Evolutionary conservation across 208 protist genomes (phyloP), one percentile per base, ranked within the genome.

Genomic region (Leishmania tropica): DNA sequence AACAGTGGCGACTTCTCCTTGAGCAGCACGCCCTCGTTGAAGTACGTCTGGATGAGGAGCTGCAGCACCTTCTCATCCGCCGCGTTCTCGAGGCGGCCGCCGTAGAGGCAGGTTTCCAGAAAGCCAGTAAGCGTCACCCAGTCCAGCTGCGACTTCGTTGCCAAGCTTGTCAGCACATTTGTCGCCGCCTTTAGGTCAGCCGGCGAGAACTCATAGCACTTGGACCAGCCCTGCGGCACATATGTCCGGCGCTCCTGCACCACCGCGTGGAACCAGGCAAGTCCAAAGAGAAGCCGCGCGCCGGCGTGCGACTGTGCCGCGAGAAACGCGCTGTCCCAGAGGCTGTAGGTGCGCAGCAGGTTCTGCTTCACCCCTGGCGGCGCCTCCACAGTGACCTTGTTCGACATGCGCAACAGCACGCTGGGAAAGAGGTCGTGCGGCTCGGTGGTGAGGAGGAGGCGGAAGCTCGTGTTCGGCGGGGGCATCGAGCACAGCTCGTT

Each of bases 211-310:
- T 99, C 99, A 93, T 99, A 99, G 80, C 95, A 99, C 90, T 99
- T 98, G 68, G 94, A 93, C 98, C 98, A 99, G 53, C 98, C 99
- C 83, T 99, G 99, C 21, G 99, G 99, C 67, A 99, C 96, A 87
- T 97, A 99, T 21, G 90, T 97, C 65, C 98, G 93, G n/a, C 99
- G 92, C 86, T 99, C 98, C 88, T 99, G 97, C 79, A 99, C 85
- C 17, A 99, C 77, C 11, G 97, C 97, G 87, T 99, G 99, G 81
- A 99, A 99, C 95, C 96, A 99, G 21, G 97, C 95, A 13, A 99
- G 90, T 15, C 95, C 91, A 83, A 99, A 98, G 0, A 99, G 91
- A 68, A 98, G 83, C 87, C 94, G 93, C 40, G 93, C 87, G 0
- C 84, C 84, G 28, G 65, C 74, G 31, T 75, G 76, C 24, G 88